Percentiles rank a stretch among this genome's conserved stretches.
Conservation (phyloP, 352 stramenopile genomes). For the Phytophthora brassicae region DNA sequence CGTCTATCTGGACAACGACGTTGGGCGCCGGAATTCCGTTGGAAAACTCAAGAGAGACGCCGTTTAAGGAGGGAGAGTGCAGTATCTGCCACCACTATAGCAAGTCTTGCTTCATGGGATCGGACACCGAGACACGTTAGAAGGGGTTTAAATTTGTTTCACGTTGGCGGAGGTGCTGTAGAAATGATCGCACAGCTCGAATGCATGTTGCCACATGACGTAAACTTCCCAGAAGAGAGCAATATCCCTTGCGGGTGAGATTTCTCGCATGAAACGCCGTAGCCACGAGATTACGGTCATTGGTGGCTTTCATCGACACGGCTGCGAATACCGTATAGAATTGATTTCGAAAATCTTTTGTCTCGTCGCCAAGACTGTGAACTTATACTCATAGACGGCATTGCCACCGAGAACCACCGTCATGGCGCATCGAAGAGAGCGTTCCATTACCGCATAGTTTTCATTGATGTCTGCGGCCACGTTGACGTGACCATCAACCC, state of each 20-base stretch:
- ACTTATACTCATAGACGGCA: not conserved
- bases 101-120: not conserved
- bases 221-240: not conserved
- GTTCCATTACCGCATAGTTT: not conserved
- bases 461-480: not conserved
- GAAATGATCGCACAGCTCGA: not conserved
- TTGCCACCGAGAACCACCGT: not conserved
- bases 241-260: not conserved
- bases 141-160: not conserved
- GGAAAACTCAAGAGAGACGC: slow-evolving; percentile 13
- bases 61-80: slow-evolving; percentile 11
- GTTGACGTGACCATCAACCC: not conserved
- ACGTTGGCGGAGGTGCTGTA: not conserved
- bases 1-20: slow-evolving; percentile 19
- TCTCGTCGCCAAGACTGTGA: not conserved
- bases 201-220: not conserved
- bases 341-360: not conserved
- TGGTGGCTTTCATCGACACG: not conserved
- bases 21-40: not conserved
- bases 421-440: not conserved
- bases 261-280: not conserved
- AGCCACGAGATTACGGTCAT: not conserved
- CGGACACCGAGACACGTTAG: not conserved
- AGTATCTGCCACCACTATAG: not conserved
- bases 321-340: not conserved